Evolutionary conservation across 805 yeast species (phyloP), one percentile per base, ranked within the genome.

Genomic region (Ascoidea asiatica): DNA sequence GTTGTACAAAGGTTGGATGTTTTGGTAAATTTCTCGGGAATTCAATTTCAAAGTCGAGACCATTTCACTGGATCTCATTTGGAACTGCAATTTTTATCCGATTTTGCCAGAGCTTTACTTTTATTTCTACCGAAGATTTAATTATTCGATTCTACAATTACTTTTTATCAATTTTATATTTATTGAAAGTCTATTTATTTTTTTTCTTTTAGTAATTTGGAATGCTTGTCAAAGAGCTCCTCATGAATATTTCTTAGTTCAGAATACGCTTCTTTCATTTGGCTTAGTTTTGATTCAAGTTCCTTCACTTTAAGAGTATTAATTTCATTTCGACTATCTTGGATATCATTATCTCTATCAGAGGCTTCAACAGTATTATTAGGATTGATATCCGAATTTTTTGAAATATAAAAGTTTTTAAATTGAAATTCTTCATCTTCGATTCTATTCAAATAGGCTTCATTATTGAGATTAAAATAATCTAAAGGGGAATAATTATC

Each of bases 171-270:
- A 7, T 7, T 23, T 23, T 23, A 23, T 23, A 7, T 6, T 23
- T 23, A 7, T 23, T 6, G 33, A 23, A 23, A 23, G 6, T 6
- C 33, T 23, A 7, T 23, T 11, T 23, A 23, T 23, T 23, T 23
- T 50, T 43, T 46, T 17, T 43, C 46, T 20, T 56, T 52, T 39
- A 64, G 44, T 42, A 69, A 55, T 43, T 66, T 59, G 21, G 70
- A 58, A 52, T 76, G 78, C 46, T 77, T 77, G 19, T 62, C 58
- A 49, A 67, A 69, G 50, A 80, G 62, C 46, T 72, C 73, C 51
- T 79, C 83, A 54, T 81, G 79, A 62, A 75, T 71, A 21, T 63
- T 60, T 57, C 79, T 70, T 49, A 81, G 59, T 23, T 77, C 78
- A 11, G 64, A 61, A 60, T 81, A 81, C 1, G 83, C 85, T 17